A percentile compares a stretch with the other conserved stretches of the same genome.
phyloP scores from a whole-genome alignment of 306 rosid genomes.

The Ormosia emarginata region DNA sequence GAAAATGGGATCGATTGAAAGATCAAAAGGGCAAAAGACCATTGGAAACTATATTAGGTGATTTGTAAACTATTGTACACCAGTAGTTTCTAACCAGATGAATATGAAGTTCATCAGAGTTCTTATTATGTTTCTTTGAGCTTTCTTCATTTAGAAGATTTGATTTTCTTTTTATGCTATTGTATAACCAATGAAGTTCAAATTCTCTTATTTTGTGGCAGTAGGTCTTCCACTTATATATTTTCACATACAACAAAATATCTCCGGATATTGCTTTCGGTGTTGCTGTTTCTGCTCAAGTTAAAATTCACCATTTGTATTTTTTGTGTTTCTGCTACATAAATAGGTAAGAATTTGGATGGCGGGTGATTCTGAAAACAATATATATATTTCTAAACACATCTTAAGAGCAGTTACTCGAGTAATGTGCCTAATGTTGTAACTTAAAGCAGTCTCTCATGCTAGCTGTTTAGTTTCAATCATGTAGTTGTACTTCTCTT shows the following conservation, averaged over 20 bases:
- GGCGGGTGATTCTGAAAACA: neutral
- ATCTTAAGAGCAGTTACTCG: too few species aligned
- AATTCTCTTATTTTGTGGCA: slow-evolving; percentile 25
- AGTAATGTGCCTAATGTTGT: too few species aligned
- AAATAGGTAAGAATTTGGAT: neutral
- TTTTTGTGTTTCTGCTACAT: neutral
- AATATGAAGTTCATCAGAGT: slow-evolving; percentile 16
- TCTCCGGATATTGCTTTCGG: neutral
- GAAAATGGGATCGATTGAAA: slow-evolving; percentile 63
- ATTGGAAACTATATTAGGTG: slow-evolving; percentile 44
- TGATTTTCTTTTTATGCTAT: neutral
- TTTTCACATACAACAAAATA: slow-evolving; percentile 18
- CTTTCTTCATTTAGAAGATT: slow-evolving; percentile 9
- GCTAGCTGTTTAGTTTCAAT: neutral
- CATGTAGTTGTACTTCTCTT: neutral
- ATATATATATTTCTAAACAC: too few species aligned
- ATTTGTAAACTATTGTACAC: slow-evolving; percentile 27
- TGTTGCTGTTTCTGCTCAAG: slow-evolving; percentile 1
- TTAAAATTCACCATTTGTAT: neutral
- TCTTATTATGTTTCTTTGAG: slow-evolving; percentile 21
- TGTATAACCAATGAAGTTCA: slow-evolving; percentile 8
- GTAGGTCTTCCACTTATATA: slow-evolving; percentile 21
- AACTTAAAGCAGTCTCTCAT: too few species aligned
- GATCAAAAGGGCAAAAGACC: slow-evolving; percentile 55
- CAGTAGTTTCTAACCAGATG: slow-evolving; percentile 16